These are phyloP conservation scores for Ogataea allantospora DNA, from an alignment of 805 yeast genomes.

Conservation along the genomic window DNA sequence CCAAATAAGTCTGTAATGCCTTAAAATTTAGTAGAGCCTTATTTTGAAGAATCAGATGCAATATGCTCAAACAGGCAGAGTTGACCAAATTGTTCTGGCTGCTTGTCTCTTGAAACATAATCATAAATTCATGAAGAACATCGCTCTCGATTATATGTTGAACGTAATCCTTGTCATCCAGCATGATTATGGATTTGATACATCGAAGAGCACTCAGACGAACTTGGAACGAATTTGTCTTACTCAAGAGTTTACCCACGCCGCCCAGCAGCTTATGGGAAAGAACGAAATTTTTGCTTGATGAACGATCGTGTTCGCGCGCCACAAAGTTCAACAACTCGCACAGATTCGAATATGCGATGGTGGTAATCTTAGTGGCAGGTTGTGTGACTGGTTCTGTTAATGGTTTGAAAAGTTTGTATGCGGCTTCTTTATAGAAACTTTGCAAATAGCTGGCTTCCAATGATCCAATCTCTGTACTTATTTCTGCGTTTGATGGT, in stretches of 20 bases:
- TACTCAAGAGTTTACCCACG: conserved; percentile 46
- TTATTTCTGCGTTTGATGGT: conserved; percentile 11
- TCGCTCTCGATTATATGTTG: conserved; percentile 55
- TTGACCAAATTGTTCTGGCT: conserved; percentile 61
- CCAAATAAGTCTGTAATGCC: conserved; percentile 23
- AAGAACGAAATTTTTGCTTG: conserved; percentile 62
- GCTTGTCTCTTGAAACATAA: conserved; percentile 46
- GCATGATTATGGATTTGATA: conserved; percentile 56
- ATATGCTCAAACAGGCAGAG: conserved; percentile 71
- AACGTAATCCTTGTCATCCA: conserved; percentile 63
- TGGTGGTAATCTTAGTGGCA: conserved; percentile 11
- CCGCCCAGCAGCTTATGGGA: conserved; percentile 59
- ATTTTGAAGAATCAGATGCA: conserved; percentile 25
- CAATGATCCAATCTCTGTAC: conserved; percentile 9
- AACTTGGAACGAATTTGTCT: conserved; percentile 47
- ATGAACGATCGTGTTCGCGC: conserved; percentile 55
- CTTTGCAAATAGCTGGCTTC: conserved; percentile 44
- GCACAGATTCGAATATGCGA: conserved; percentile 44
- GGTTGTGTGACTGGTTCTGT: conserved; percentile 1
- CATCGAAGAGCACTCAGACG: conserved; percentile 70
- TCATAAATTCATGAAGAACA: conserved; percentile 49
- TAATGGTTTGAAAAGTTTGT: conserved; percentile 29
- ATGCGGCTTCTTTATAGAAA: conserved; percentile 53
- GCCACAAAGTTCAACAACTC: conserved; percentile 70
- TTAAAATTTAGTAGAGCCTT: conserved; percentile 20